Evolutionary conservation across 2,329 filamentous ascomycete genomes (phyloP), one percentile per base, ranked within the genome.

Genomic region (Ambrosiella cleistominuta): DNA sequence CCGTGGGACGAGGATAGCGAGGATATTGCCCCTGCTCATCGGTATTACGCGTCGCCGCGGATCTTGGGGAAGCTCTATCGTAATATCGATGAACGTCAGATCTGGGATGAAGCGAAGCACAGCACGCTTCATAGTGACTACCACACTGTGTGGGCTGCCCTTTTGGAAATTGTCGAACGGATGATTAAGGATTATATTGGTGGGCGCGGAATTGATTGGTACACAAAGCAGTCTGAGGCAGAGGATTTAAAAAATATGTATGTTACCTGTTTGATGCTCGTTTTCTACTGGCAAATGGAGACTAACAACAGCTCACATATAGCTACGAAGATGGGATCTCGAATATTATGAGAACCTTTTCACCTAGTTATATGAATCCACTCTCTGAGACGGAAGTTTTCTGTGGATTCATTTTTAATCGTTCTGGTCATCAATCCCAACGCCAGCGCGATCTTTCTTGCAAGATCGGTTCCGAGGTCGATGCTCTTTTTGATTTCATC

Each of bases 51-150:
- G 38, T 88, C 83, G 1, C 63, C 79, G 0, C 88, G 86, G 63
- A 72, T 85, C 0, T 74, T 93, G 0, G 88, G 88, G 0, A 68
- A 74, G 3, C 71, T 94, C 0, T 93, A 86, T 65, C 79, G 86
- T 1, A 77, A 75, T 0, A 82, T 94, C 9, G 80, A 94, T 63
- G 87, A 93, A 67, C 73, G 74, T 51, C 74, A 76, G 56, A 85
- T 90, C 49, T 83, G 82, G 72, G 66, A 51, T 19, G 37, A 76
- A 4, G 68, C 81, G 13, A 73, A 77, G 44, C 70, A 67, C 50
- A 65, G 66, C 12, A 63, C 54, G 0, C 62, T 67, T 3, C 64
- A 62, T 7, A 64, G 54, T 9, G 60, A 53, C 1, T 68, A 68
- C 0, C 59, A 64, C 0, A 69, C 70, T 0, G 69, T 79, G 1